These are phyloP conservation scores for Saccharomyces eubayanus DNA, from an alignment of 805 yeast genomes.

Conservation along the genomic window DNA sequence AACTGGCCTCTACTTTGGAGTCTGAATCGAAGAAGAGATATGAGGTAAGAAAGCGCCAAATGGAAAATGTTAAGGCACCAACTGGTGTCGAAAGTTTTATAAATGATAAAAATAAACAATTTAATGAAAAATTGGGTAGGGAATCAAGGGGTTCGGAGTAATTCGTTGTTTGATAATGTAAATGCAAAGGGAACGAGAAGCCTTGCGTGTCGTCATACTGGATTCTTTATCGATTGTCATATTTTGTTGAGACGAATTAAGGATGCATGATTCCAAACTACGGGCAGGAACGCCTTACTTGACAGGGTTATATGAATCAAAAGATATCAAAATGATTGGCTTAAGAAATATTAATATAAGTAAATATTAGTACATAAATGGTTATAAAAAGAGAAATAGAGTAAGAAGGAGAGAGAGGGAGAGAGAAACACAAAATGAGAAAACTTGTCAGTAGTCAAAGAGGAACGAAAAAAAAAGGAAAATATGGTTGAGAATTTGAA, in stretches of 20 bases:
- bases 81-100: constrained; percentile 14
- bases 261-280: background rate
- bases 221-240: background rate
- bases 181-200: background rate
- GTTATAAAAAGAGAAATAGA: background rate
- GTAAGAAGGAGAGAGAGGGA: background rate
- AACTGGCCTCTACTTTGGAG: constrained; percentile 17
- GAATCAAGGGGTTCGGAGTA: constrained; percentile 7
- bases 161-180: background rate
- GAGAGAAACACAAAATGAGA: background rate
- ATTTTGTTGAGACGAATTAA: background rate
- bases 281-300: background rate
- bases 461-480: background rate
- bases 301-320: background rate
- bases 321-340: background rate
- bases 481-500: background rate
- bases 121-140: constrained; percentile 23
- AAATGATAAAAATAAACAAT: constrained; percentile 28
- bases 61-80: constrained; percentile 4
- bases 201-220: background rate
- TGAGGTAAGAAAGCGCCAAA: constrained; percentile 12
- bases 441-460: background rate
- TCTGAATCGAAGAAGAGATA: constrained; percentile 16
- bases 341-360: background rate
- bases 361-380: background rate